Base-by-base conservation (phyloP, 345 rosid genomes). In the Alliaria petiolata region DNA sequence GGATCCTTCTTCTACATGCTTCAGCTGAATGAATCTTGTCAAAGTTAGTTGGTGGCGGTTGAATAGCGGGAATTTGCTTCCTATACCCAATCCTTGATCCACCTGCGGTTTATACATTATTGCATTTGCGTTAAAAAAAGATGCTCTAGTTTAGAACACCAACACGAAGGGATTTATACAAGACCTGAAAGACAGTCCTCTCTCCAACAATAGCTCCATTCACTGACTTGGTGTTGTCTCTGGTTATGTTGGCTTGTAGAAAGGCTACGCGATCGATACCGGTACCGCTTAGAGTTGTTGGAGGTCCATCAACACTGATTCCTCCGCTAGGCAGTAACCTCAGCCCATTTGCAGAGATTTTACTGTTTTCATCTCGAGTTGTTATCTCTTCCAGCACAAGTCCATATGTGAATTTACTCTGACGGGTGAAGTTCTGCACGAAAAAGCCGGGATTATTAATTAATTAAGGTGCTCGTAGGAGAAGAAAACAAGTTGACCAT, bases 341-440 rank as follows among this genome's bases (percentile, higher is more conserved):
- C 76, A 86, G 89, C 74, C 98, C 99, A 54, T 79, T 76, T 51
- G 90, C 69, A 74, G 92, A 83, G 45, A 95, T 88, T 74, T 89
- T 87, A 67, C 90, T 88, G 82, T 89, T 83, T 82, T 89, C 93
- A 79, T 95, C 98, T 36, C 96, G 85, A n/a, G 96, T 87, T 77
- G 99, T 91, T 80, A 95, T 88, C 85, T 95, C 99, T 78, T 91
- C 99, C 96, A 89, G 81, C 72, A 91, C 97, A 54, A 95, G 86
- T 62, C 99, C 97, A 61, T 95, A 95, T 15, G 97, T 91, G n/a
- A n/a, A n/a, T n/a, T n/a, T n/a, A n/a, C n/a, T n/a, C n/a, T n/a
- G n/a, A n/a, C n/a, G n/a, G n/a, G n/a, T n/a, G n/a, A n/a, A n/a
- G n/a, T n/a, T n/a, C n/a, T n/a, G 5, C 38, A n/a, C 26, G 30